Percentiles rank a stretch among this genome's conserved stretches.
Conservation (phyloP, 164 flowering plant genomes). For the Magnolia kwangsiensis region DNA sequence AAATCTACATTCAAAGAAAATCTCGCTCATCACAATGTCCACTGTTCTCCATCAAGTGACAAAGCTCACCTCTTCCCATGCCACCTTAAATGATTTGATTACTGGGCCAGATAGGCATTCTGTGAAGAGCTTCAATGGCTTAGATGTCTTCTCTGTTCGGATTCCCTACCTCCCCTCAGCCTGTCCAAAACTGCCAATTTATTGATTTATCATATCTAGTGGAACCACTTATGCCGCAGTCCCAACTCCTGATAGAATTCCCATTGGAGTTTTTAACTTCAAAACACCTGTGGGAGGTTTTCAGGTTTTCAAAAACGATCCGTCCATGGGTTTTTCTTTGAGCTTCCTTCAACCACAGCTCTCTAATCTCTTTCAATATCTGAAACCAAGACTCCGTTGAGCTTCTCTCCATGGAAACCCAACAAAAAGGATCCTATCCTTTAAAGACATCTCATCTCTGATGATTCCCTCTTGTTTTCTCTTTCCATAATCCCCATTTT, state of each 20-base stretch:
- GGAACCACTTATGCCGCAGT: not conserved
- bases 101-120: not conserved
- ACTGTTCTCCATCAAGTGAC: not conserved
- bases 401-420: not conserved
- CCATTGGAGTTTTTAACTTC: not conserved
- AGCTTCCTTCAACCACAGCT: not conserved
- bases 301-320: not conserved
- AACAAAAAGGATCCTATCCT: not conserved
- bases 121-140: not conserved
- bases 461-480: not conserved
- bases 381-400: not conserved
- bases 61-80: not conserved
- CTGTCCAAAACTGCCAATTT: not conserved
- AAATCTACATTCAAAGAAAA: not conserved
- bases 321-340: not conserved
- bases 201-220: not conserved
- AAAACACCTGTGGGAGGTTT: not conserved
- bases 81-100: not conserved
- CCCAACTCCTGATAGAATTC: not conserved
- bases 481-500: not conserved
- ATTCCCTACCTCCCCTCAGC: not conserved
- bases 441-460: not conserved
- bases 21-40: not conserved
- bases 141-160: not conserved
- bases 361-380: not conserved